These are phyloP conservation scores for Huntiella bhutanensis DNA, from an alignment of 2,329 filamentous ascomycete species.

Conservation along the genomic window DNA sequence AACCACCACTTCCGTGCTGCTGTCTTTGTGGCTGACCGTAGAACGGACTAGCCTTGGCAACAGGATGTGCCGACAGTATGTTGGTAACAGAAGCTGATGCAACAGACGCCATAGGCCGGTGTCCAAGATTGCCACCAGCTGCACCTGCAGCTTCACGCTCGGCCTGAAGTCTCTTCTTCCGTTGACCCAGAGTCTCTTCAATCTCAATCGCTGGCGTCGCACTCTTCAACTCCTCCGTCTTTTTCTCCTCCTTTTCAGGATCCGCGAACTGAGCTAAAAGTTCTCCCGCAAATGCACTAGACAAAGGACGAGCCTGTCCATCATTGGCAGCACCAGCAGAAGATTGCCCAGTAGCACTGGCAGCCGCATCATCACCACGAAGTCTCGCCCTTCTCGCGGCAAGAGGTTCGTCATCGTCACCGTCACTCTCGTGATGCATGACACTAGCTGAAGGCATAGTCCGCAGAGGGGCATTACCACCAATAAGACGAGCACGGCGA, in stretches of 20 bases:
- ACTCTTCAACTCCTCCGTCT: slow-evolving; percentile 21
- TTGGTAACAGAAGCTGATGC: slow-evolving; percentile 25
- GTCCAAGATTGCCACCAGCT: slow-evolving; percentile 24
- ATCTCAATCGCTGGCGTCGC: slow-evolving; percentile 27
- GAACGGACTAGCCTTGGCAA: slow-evolving; percentile 15
- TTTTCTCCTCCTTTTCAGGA: slow-evolving; percentile 16
- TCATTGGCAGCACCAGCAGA: slow-evolving; percentile 22
- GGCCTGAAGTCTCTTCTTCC: slow-evolving; percentile 53
- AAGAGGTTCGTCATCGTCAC: slow-evolving; percentile 30
- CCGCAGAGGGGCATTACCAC: slow-evolving; percentile 20
- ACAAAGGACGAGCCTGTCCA: slow-evolving; percentile 38
- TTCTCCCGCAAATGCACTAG: slow-evolving; percentile 47
- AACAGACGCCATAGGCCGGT: not conserved
- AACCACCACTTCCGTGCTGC: slow-evolving; percentile 19
- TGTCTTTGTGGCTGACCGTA: slow-evolving; percentile 12
- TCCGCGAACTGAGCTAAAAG: slow-evolving; percentile 42
- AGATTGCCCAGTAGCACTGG: not conserved
- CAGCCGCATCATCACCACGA: slow-evolving; percentile 14
- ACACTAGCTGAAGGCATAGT: not conserved
- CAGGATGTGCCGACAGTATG: slow-evolving; percentile 29
- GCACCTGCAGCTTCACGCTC: slow-evolving; percentile 44
- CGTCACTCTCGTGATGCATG: slow-evolving; percentile 23
- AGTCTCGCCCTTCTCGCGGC: slow-evolving; percentile 5
- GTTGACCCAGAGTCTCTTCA: slow-evolving; percentile 64
- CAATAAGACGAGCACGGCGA: slow-evolving; percentile 56